A percentile compares a stretch with the other conserved stretches of the same genome.
phyloP scores from a whole-genome alignment of 352 stramenopile species.

The Phytophthora pinifolia region DNA sequence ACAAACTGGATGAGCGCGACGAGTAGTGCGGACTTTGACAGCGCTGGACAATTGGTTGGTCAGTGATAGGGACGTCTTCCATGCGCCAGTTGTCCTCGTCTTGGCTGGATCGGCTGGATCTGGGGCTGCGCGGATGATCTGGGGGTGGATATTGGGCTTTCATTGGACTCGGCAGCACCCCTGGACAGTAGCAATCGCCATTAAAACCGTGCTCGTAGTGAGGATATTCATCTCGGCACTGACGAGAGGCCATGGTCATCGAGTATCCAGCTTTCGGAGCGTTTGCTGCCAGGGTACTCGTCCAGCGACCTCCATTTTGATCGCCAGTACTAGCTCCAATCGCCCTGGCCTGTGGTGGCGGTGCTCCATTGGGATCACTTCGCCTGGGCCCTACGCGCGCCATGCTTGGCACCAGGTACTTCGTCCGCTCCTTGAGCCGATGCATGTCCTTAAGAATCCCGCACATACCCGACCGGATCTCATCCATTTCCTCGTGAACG shows the following conservation, averaged over 20 bases:
- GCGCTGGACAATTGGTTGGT: conserved; percentile 27
- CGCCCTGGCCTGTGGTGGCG: conserved; percentile 1
- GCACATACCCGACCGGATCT: conserved; percentile 64
- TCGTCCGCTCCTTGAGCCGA: conserved; percentile 65
- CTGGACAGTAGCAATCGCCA: conserved; percentile 37
- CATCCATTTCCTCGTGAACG: conserved; percentile 61
- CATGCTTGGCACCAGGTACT: conserved; percentile 60
- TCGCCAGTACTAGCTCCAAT: conserved; percentile 18
- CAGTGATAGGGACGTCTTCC: conserved; percentile 14
- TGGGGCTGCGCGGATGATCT: conserved; percentile 14
- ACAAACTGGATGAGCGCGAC: conserved; percentile 62
- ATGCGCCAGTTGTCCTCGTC: conserved; percentile 33
- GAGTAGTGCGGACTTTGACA: conserved; percentile 68
- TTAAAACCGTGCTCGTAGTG: conserved; percentile 37
- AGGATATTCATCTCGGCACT: conserved; percentile 29
- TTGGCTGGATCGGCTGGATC: conserved; percentile 35
- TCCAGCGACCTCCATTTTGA: conserved; percentile 16
- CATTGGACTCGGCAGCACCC: conserved; percentile 16
- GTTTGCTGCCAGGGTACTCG: conserved; percentile 8
- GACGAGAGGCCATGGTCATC: conserved; percentile 31
- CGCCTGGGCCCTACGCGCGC: conserved; percentile 26
- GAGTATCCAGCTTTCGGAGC: conserved; percentile 27
- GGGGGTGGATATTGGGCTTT: conserved; percentile 12
- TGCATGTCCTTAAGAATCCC: conserved; percentile 69
- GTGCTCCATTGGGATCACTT: conserved; percentile 19